Conservation (phyloP, 192 early-diverging fungal genomes). For the Coemansia sp. region DNA sequence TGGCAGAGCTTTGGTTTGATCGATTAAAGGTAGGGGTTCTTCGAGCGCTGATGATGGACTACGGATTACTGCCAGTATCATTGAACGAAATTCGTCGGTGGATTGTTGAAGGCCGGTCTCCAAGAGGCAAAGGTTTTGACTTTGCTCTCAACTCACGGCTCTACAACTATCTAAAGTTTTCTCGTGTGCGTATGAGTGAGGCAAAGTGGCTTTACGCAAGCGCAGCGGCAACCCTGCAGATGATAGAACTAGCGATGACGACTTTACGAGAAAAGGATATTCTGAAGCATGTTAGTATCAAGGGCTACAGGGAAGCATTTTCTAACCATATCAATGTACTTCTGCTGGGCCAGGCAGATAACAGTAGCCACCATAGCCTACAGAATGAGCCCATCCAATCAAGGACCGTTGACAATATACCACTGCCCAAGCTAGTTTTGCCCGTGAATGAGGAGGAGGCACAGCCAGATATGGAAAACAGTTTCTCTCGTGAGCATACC, state of each 20-base stretch:
- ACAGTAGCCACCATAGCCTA: background rate
- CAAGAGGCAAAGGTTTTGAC: constrained; percentile 27
- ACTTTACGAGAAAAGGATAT: background rate
- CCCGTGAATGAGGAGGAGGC: background rate
- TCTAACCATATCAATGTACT: background rate
- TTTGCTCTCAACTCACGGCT: constrained; percentile 33
- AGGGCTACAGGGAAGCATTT: background rate
- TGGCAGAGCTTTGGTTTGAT: constrained; percentile 39
- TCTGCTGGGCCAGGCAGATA: background rate
- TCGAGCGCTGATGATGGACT: constrained; percentile 30
- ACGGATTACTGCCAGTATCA: constrained; percentile 27
- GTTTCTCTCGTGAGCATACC: background rate
- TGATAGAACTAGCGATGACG: constrained; percentile 20
- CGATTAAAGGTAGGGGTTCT: constrained; percentile 15
- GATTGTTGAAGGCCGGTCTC: constrained; percentile 40
- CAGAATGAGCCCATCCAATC: background rate
- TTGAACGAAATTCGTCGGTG: constrained; percentile 39
- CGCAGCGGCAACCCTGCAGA: constrained; percentile 29
- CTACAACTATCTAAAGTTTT: constrained; percentile 36
- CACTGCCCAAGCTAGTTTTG: background rate
- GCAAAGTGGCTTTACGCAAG: constrained; percentile 48
- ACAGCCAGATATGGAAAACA: background rate
- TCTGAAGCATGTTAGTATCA: constrained; percentile 24
- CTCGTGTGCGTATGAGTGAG: constrained; percentile 35
- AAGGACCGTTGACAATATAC: background rate